Percentiles rank a stretch among this genome's conserved stretches.
Evolutionary conservation across 106 monocot species (phyloP).

Genomic region (Amphibolis antarctica): DNA sequence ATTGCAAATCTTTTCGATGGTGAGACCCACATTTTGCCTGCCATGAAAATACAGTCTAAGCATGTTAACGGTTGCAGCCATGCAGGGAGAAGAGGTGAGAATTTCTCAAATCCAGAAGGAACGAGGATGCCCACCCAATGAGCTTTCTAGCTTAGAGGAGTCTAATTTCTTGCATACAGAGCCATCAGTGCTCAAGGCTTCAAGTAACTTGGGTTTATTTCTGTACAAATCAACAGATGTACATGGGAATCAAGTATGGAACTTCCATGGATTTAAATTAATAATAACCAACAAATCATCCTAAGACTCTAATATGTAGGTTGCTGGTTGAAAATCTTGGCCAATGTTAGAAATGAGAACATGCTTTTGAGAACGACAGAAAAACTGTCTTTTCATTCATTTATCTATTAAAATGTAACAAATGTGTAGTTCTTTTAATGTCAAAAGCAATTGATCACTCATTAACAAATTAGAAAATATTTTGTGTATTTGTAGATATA

Average conservation of each 20-base stretch:
- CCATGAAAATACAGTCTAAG: constrained; percentile 5
- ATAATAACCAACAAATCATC: background rate
- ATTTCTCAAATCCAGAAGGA: background rate
- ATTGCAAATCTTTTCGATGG: constrained; percentile 94
- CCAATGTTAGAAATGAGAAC: too few relatives aligned
- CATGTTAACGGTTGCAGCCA: background rate
- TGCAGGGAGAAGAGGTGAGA: background rate
- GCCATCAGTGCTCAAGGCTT: constrained; percentile 52
- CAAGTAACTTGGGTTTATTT: constrained; percentile 44
- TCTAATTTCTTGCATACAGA: constrained; percentile 53
- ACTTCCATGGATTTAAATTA: background rate
- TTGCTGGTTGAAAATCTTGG: too few relatives aligned
- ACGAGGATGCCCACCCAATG: constrained; percentile 36
- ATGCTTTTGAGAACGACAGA: too few relatives aligned
- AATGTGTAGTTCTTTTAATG: too few relatives aligned
- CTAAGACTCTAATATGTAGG: too few relatives aligned
- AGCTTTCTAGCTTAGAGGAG: constrained; percentile 35
- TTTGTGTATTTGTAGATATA: too few relatives aligned
- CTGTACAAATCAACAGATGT: constrained; percentile 10
- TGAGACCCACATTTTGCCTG: constrained; percentile 88
- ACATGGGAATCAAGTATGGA: too few relatives aligned
- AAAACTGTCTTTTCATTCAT: too few relatives aligned
- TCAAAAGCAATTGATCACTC: too few relatives aligned
- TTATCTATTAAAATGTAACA: too few relatives aligned
- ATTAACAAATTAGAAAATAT: too few relatives aligned